Percentiles rank a stretch among this genome's conserved stretches.
These are phyloP conservation scores for Teratosphaeria gauchensis DNA, from an alignment of 2,329 filamentous ascomycete species.

Conservation along the genomic window DNA sequence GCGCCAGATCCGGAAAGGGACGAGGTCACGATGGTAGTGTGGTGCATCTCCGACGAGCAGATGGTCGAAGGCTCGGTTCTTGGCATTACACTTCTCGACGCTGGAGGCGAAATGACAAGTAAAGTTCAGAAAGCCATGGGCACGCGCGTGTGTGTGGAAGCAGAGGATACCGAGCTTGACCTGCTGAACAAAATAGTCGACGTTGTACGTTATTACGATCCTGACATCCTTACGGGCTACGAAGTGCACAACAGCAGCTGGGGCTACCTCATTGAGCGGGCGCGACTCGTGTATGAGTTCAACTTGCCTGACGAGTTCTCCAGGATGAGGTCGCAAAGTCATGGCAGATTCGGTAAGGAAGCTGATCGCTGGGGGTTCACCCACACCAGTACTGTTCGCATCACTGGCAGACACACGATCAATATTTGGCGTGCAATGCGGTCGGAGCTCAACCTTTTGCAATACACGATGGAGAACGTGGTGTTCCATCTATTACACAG, in stretches of 20 bases:
- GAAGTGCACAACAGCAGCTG: conserved; percentile 90
- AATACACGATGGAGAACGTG: conserved; percentile 95
- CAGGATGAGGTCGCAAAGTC: conserved; percentile 72
- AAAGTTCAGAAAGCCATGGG: conserved; percentile 53
- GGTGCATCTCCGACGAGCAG: conserved; percentile 57
- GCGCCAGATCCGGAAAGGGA: conserved; percentile 86
- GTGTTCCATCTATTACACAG: conserved; percentile 82
- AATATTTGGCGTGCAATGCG: conserved; percentile 97
- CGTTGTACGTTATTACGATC: conserved; percentile 73
- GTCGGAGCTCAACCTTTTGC: conserved; percentile 78
- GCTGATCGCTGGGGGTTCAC: conserved; percentile 89
- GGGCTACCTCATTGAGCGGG: conserved; percentile 91
- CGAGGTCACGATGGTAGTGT: conserved; percentile 80
- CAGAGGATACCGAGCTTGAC: conserved; percentile 73
- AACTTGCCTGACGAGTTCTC: conserved; percentile 88
- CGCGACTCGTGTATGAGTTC: conserved; percentile 75
- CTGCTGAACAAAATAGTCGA: conserved; percentile 77
- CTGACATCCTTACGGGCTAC: conserved; percentile 87
- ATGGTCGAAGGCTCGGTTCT: conserved; percentile 54
- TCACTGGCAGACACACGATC: conserved; percentile 94
- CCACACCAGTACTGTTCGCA: conserved; percentile 78
- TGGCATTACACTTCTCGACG: conserved; percentile 59
- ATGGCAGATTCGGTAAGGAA: conserved; percentile 77
- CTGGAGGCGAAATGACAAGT: conserved; percentile 44
- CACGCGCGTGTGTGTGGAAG: conserved; percentile 51